Base-by-base conservation (phyloP, 108 stramenopile species). In the Nitzschia sp. region DNA sequence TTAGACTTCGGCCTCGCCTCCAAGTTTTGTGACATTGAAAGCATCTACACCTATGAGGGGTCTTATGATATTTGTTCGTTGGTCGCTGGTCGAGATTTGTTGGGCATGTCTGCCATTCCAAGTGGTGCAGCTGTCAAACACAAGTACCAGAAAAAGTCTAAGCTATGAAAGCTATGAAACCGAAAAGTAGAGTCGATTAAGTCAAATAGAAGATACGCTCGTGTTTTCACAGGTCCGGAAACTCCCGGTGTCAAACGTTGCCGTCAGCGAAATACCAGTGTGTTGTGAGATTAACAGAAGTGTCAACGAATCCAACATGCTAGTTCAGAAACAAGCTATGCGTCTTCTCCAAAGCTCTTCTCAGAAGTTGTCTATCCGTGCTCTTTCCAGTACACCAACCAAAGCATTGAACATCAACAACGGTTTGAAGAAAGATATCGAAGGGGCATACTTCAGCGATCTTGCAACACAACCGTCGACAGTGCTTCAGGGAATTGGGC, bases 401-500 rank as follows among this genome's bases (percentile, higher is more conserved):
- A 52, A 76, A 41, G 19, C 50, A 20, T 39, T 77, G 63, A 76
- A 77, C 65, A 67, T 65, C 38, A 55, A 38, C 53, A n/a, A 44
- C 9, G 72, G 64, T 29, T 7, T 78, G 15, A 69, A 71, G 48
- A 72, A 78, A 38, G 60, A 55, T 14, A 72, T 73, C 21, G 77
- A 78, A 59, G 72, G 71, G 11, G 15, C 22, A 7, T 44, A 71
- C 67, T 73, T 78, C 24, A 11, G 41, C 0, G 72, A 67, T 14
- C 24, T 78, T 8, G 58, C 24, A 6, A 39, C 58, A 9, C 37
- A 44, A 25, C 51, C 52, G 5, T 38, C 73, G 11, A 42, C 71
- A 6, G 63, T 60, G 10, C 29, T 78, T 11, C 67, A 78, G 42
- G 77, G 77, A 17, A 73, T 78, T 40, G 77, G 77, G 8, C 72